Percentiles rank a stretch among this genome's conserved stretches.
Evolutionary conservation across 2,329 filamentous ascomycete genomes (phyloP).

Genomic region (Cladosporium sp.): DNA sequence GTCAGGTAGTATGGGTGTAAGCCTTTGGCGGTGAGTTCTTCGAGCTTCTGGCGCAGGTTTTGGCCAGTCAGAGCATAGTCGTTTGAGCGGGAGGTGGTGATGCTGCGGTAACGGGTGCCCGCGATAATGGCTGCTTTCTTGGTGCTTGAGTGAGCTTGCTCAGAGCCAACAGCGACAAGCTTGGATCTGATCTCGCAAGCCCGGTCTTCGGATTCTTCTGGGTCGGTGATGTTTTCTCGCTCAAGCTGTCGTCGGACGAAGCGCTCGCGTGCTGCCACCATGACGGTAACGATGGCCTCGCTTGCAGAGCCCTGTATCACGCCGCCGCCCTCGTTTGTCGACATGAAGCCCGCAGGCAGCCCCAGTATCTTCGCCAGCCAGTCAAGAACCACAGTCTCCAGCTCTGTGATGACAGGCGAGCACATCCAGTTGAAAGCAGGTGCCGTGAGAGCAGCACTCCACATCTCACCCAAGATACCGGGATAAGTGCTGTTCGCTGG

Average conservation of each 20-base stretch:
- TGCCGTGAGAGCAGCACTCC: slow-evolving; percentile 81
- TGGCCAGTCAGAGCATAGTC: slow-evolving; percentile 70
- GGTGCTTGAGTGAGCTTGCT: slow-evolving; percentile 78
- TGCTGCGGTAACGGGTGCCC: slow-evolving; percentile 74
- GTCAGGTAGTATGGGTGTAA: slow-evolving; percentile 86
- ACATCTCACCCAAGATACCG: slow-evolving; percentile 87
- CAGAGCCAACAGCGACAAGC: slow-evolving; percentile 78
- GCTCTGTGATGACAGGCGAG: slow-evolving; percentile 84
- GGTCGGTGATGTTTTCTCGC: slow-evolving; percentile 42
- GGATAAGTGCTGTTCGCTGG: slow-evolving; percentile 80
- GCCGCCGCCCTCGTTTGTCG: slow-evolving; percentile 75
- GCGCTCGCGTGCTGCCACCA: slow-evolving; percentile 83
- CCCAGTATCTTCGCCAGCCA: slow-evolving; percentile 79
- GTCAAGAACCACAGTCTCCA: slow-evolving; percentile 90
- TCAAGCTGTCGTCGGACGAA: slow-evolving; percentile 65
- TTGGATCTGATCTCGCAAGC: slow-evolving; percentile 65
- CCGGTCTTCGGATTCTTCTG: slow-evolving; percentile 66
- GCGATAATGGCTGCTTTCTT: slow-evolving; percentile 86
- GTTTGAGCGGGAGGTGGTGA: slow-evolving; percentile 62
- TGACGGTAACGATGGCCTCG: slow-evolving; percentile 81
- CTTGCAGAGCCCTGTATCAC: slow-evolving; percentile 93
- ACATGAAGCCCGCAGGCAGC: slow-evolving; percentile 72
- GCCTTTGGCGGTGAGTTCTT: slow-evolving; percentile 65
- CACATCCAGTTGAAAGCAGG: slow-evolving; percentile 98
- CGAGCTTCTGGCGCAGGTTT: slow-evolving; percentile 62